A percentile compares a stretch with the other conserved stretches of the same genome.
Evolutionary conservation across 2,329 filamentous ascomycete genomes (phyloP).

Genomic region (Ascochyta rabiei): DNA sequence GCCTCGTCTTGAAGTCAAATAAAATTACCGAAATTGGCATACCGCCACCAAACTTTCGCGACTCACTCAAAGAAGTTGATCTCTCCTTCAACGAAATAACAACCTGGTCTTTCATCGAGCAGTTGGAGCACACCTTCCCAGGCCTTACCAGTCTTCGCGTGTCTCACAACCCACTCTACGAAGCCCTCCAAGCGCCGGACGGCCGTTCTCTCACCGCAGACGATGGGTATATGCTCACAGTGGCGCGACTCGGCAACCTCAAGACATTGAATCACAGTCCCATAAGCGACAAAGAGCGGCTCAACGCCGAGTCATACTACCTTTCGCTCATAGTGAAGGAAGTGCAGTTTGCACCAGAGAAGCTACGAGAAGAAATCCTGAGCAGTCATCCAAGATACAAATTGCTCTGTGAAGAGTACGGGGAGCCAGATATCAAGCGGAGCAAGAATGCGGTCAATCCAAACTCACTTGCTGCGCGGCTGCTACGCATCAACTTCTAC

Average conservation of each 20-base stretch:
- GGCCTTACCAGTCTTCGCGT: slow-evolving; percentile 76
- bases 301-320: slow-evolving; percentile 93
- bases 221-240: slow-evolving; percentile 86
- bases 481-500: slow-evolving; percentile 68
- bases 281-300: slow-evolving; percentile 74
- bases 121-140: slow-evolving; percentile 71
- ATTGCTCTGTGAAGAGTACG: slow-evolving; percentile 77
- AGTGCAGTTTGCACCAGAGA: slow-evolving; percentile 65
- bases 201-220: slow-evolving; percentile 63
- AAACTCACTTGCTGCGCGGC: slow-evolving; percentile 78
- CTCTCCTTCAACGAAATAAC: slow-evolving; percentile 54
- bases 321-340: slow-evolving; percentile 81
- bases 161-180: slow-evolving; percentile 84
- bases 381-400: slow-evolving; percentile 72
- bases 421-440: slow-evolving; percentile 68
- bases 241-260: slow-evolving; percentile 74
- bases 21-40: slow-evolving; percentile 59
- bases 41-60: slow-evolving; percentile 33
- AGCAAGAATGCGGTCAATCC: slow-evolving; percentile 63
- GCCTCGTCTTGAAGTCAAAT: slow-evolving; percentile 75
- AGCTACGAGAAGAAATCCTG: slow-evolving; percentile 61
- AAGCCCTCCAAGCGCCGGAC: slow-evolving; percentile 55
- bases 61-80: slow-evolving; percentile 50
- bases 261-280: slow-evolving; percentile 72
- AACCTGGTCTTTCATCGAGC: slow-evolving; percentile 76